phyloP scores from a whole-genome alignment of 768 basidiomycete species.

The Leccinum incarnatum region DNA sequence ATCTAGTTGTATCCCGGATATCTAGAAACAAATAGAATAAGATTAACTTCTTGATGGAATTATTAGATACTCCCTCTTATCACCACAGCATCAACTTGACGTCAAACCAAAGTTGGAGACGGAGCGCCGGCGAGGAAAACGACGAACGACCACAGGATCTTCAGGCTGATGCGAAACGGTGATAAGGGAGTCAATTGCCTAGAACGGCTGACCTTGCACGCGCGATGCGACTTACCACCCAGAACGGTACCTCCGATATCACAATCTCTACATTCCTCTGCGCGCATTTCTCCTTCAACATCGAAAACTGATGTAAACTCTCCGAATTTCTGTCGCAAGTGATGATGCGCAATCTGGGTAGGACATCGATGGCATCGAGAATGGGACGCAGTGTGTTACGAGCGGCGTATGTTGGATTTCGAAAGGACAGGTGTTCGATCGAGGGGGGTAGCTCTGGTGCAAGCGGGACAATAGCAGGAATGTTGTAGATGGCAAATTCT shows the following conservation, averaged over 20 bases:
- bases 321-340: slow-evolving; percentile 32
- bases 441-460: slow-evolving; percentile 32
- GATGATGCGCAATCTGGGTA: slow-evolving; percentile 37
- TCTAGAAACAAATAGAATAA: not conserved
- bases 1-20: not conserved
- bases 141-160: slow-evolving; percentile 32
- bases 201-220: not conserved
- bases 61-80: slow-evolving; percentile 4
- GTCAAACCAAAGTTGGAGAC: slow-evolving; percentile 38
- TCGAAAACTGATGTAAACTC: slow-evolving; percentile 20
- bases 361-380: slow-evolving; percentile 29
- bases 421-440: slow-evolving; percentile 41
- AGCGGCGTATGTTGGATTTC: slow-evolving; percentile 27
- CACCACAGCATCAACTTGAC: slow-evolving; percentile 13
- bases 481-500: slow-evolving; percentile 39
- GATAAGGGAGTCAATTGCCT: not conserved
- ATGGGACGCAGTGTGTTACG: slow-evolving; percentile 27
- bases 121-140: slow-evolving; percentile 37
- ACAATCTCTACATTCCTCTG: slow-evolving; percentile 29
- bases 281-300: slow-evolving; percentile 29
- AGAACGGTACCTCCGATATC: slow-evolving; percentile 30
- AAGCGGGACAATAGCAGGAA: slow-evolving; percentile 35
- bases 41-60: not conserved
- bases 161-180: slow-evolving; percentile 29
- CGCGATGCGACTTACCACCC: slow-evolving; percentile 32